Percentiles rank a stretch among this genome's conserved stretches.
phyloP scores from a whole-genome alignment of 768 basidiomycete genomes.

The Postia placenta region DNA sequence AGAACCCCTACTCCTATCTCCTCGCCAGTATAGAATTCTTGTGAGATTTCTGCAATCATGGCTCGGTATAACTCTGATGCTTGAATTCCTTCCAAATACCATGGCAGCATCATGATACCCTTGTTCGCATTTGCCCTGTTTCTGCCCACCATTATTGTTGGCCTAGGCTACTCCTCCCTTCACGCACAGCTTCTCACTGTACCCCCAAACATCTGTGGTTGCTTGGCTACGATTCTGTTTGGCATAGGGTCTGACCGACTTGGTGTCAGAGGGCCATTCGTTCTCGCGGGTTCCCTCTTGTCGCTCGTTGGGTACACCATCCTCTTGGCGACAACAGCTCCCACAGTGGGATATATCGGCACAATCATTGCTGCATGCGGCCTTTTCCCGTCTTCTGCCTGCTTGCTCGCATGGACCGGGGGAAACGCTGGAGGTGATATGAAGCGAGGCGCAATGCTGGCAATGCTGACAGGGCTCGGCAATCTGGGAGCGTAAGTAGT shows the following conservation, averaged over 20 bases:
- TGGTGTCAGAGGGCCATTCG: conserved; percentile 5
- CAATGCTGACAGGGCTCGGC: conserved; percentile 47
- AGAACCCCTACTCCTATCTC: conserved; percentile 5
- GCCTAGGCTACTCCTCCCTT: conserved; percentile 47
- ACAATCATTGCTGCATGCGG: conserved; percentile 46
- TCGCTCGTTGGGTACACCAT: conserved; percentile 6
- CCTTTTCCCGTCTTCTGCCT: conserved; percentile 43
- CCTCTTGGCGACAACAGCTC: conserved; percentile 2
- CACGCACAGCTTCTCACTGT: conserved; percentile 57
- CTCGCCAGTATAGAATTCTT: conserved; percentile 6
- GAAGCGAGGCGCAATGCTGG: conserved; percentile 45
- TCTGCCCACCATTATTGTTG: conserved; percentile 60
- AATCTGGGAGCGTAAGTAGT: conserved; percentile 44
- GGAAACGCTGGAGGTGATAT: conserved; percentile 52
- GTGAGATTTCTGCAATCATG: conserved; percentile 1
- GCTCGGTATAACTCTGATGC: neutral
- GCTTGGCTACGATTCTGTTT: conserved; percentile 1
- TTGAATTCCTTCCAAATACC: neutral
- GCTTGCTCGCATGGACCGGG: conserved; percentile 48
- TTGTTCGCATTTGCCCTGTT: conserved; percentile 44
- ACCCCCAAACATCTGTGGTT: conserved; percentile 26
- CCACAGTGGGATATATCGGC: conserved; percentile 35
- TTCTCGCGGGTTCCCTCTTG: conserved; percentile 1
- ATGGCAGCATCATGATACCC: conserved; percentile 17
- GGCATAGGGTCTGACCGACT: conserved; percentile 7